Evolutionary conservation across 225 moss, liverwort and hornwort genomes (phyloP).

Genomic region (Sphagnum contortum): DNA sequence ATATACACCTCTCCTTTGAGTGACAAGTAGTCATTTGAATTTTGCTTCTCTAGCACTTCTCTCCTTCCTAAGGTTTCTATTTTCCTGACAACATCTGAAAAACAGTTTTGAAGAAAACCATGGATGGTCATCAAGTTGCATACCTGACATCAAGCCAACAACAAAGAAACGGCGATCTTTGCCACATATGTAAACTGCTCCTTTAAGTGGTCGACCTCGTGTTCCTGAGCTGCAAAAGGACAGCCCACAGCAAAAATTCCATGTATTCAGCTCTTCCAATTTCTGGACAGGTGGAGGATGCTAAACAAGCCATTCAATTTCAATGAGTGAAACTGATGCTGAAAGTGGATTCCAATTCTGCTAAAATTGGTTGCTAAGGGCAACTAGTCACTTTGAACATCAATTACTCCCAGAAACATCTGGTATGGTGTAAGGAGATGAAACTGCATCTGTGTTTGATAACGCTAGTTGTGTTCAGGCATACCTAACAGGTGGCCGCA

Average conservation of each 20-base stretch:
- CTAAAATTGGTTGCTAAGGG: too few relatives aligned
- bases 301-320: too few relatives aligned
- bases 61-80: not conserved
- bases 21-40: not conserved
- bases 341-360: too few relatives aligned
- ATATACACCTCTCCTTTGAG: not conserved
- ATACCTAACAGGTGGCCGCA: constrained; percentile 37
- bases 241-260: too few relatives aligned
- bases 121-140: constrained; percentile 1
- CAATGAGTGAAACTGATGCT: too few relatives aligned
- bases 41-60: not conserved
- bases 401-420: too few relatives aligned
- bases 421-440: too few relatives aligned
- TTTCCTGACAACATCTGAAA: not conserved
- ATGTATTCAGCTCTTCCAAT: too few relatives aligned
- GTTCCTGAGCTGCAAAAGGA: constrained; percentile 16
- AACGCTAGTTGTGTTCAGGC: not conserved
- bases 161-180: constrained; percentile 34
- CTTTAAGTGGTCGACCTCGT: constrained; percentile 29
- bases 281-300: too few relatives aligned
- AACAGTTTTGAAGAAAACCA: not conserved
- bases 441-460: too few relatives aligned
- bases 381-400: too few relatives aligned
- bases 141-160: constrained; percentile 37
- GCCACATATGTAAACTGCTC: constrained; percentile 48